phyloP scores from a whole-genome alignment of 164 flowering plant genomes.

The Magnolia kwangsiensis region DNA sequence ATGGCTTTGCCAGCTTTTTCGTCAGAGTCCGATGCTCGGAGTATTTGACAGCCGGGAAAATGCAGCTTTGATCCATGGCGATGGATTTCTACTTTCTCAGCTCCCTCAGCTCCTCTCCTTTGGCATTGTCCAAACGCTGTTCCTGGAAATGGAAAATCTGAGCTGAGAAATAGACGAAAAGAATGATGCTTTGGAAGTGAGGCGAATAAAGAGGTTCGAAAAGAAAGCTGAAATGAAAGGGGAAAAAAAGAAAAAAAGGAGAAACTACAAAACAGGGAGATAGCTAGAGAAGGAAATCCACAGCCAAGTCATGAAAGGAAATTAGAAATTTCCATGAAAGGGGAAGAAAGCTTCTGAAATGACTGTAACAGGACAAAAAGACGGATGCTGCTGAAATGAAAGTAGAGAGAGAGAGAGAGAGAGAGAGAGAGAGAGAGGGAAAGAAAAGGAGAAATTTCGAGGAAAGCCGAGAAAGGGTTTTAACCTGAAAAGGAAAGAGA shows the following conservation, averaged over 20 bases:
- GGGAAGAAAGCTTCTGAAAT: neutral
- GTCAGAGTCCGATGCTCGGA: slow-evolving; percentile 37
- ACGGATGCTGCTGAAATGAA: neutral
- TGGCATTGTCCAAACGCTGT: neutral
- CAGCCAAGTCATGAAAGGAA: neutral
- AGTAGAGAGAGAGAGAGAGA: neutral
- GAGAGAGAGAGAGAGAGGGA: neutral
- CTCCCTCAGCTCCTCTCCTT: neutral
- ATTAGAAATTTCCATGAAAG: neutral
- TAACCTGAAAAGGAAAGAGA: neutral
- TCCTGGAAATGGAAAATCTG: neutral
- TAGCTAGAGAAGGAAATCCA: neutral
- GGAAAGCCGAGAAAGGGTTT: neutral
- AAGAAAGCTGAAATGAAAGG: neutral
- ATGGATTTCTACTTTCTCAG: neutral
- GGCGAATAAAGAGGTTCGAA: neutral
- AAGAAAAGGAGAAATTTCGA: neutral
- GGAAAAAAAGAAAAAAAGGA: neutral
- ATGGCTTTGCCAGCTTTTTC: neutral
- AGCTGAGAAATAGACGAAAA: neutral
- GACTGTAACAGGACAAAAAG: neutral
- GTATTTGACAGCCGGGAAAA: slow-evolving; percentile 31
- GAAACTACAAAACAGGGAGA: neutral
- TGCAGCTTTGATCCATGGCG: neutral
- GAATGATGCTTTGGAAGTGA: neutral